Evolutionary conservation across 345 rosid species (phyloP).

Genomic region (Salix koriyanagi): DNA sequence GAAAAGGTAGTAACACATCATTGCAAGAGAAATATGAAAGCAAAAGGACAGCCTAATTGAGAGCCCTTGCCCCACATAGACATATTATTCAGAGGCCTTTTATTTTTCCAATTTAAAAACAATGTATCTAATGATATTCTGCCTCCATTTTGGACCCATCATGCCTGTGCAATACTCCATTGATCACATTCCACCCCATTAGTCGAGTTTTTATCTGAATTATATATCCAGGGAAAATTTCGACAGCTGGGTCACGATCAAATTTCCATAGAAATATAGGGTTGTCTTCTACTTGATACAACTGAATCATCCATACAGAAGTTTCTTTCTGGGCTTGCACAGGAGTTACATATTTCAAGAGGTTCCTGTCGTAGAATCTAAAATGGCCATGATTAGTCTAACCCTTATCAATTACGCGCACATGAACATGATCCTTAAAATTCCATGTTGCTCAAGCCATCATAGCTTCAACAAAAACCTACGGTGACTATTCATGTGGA

Average conservation of each 20-base stretch:
- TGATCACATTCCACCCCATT: constrained; percentile 20
- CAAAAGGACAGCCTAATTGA: constrained; percentile 58
- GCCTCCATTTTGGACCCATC: constrained; percentile 72
- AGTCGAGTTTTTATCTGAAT: not conserved
- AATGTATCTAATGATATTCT: constrained; percentile 28
- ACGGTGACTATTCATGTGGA: constrained; percentile 19
- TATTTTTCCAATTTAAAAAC: constrained; percentile 21
- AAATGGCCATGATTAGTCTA: constrained; percentile 26
- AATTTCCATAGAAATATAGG: not conserved
- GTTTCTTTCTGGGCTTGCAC: not conserved
- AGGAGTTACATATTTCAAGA: not conserved
- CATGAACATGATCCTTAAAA: constrained; percentile 17
- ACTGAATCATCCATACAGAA: not conserved
- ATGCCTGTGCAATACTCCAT: constrained; percentile 28
- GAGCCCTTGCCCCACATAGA: constrained; percentile 56
- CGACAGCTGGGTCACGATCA: constrained; percentile 4
- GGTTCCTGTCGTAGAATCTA: constrained; percentile 12
- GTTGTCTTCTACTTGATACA: not conserved
- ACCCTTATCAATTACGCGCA: constrained; percentile 14
- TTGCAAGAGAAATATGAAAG: constrained; percentile 47
- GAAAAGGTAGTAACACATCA: constrained; percentile 32
- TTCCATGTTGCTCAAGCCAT: constrained; percentile 6
- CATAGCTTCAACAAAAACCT: not conserved
- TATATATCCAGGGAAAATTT: not conserved
- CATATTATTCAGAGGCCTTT: constrained; percentile 48